Percentiles rank a stretch among this genome's conserved stretches.
phyloP scores from a whole-genome alignment of 1,284 basidiomycete species.

The Ceratobasidium sp. region DNA sequence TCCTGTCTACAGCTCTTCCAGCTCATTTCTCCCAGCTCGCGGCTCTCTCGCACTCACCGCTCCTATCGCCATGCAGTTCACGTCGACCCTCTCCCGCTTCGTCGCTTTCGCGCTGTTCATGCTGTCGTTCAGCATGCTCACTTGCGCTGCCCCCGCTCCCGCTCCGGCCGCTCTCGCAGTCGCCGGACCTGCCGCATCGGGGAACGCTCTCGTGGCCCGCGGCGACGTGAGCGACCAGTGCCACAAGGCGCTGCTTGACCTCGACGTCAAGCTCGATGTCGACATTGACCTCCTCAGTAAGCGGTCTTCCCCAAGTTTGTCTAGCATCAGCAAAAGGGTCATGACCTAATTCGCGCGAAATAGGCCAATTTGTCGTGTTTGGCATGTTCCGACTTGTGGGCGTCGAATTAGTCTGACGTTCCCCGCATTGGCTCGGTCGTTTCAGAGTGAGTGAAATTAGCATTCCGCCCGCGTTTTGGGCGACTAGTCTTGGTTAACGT shows the following conservation, averaged over 20 bases:
- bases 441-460: too few species aligned
- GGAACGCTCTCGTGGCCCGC: constrained; percentile 16
- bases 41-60: not conserved
- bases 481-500: too few species aligned
- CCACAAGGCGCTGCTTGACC: not conserved
- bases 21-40: not conserved
- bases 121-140: constrained; percentile 26
- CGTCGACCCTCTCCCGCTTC: constrained; percentile 21
- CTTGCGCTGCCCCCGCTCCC: constrained; percentile 18
- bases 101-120: constrained; percentile 12
- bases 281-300: not conserved
- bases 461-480: too few species aligned
- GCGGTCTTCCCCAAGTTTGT: not conserved
- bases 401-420: too few species aligned
- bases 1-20: constrained; percentile 23
- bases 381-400: too few species aligned
- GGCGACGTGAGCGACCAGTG: not conserved
- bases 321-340: too few species aligned
- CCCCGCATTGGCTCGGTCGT: too few species aligned
- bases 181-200: not conserved
- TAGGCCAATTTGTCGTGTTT: too few species aligned
- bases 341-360: too few species aligned
- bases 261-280: not conserved
- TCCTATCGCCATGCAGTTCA: constrained; percentile 22
- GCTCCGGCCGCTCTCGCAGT: not conserved